Conservation (phyloP, 768 basidiomycete genomes). For the Lactarius deliciosus region DNA sequence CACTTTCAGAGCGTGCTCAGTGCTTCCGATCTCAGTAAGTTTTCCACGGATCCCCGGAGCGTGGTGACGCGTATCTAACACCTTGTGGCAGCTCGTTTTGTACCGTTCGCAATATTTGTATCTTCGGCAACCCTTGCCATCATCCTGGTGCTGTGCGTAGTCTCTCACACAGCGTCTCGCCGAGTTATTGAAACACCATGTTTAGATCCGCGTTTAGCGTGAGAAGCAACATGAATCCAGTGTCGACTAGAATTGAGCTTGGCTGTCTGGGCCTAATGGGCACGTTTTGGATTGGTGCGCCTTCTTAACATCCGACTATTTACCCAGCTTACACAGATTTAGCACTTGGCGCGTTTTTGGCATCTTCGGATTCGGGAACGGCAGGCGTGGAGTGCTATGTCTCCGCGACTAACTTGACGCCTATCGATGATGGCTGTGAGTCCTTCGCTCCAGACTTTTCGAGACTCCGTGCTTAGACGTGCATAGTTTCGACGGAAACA, state of each 20-base stretch:
- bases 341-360: constrained; percentile 75
- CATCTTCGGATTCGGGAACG: constrained; percentile 71
- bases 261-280: constrained; percentile 68
- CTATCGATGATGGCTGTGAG: constrained; percentile 69
- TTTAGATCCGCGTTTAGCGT: constrained; percentile 63
- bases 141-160: constrained; percentile 59
- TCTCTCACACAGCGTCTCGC: constrained; percentile 10
- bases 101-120: constrained; percentile 83
- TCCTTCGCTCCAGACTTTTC: constrained; percentile 24
- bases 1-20: constrained; percentile 72
- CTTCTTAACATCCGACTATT: background rate
- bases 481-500: constrained; percentile 74
- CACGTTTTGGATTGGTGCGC: constrained; percentile 76
- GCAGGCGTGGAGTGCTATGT: constrained; percentile 84
- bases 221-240: constrained; percentile 67
- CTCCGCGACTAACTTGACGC: constrained; percentile 47
- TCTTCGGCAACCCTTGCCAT: constrained; percentile 68
- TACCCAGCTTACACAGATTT: constrained; percentile 15
- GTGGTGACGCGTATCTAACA: constrained; percentile 4
- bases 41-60: background rate
- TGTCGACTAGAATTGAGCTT: constrained; percentile 75
- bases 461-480: background rate
- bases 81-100: constrained; percentile 65
- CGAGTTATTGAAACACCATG: constrained; percentile 7
- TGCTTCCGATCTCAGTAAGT: constrained; percentile 78